These are phyloP conservation scores for Apophysomyces trapeziformis DNA, from an alignment of 371 early-diverging fungal species.

Conservation along the genomic window DNA sequence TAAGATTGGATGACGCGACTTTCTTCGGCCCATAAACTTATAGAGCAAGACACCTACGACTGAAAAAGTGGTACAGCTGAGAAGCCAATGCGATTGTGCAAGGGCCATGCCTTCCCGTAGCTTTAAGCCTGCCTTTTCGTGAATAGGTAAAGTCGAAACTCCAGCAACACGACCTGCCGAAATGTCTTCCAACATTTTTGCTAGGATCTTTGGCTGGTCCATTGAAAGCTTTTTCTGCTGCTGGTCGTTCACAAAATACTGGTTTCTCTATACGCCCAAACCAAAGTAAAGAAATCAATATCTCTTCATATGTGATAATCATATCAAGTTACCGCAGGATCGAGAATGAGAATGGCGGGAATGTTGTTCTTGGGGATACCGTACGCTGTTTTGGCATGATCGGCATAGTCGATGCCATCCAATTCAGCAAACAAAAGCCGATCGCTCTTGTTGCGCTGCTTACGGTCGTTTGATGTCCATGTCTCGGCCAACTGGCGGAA, in stretches of 20 bases:
- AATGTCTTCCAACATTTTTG: conserved; percentile 18
- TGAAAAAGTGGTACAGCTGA: conserved; percentile 28
- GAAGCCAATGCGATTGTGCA: conserved; percentile 30
- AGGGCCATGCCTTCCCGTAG: conserved; percentile 19
- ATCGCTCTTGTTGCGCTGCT: conserved; percentile 17
- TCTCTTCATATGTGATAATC: too few species aligned
- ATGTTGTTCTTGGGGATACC: conserved; percentile 18
- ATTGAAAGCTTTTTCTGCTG: conserved; percentile 19
- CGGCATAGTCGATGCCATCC: conserved; percentile 24
- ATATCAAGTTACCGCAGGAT: conserved; percentile 21
- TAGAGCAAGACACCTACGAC: conserved; percentile 1
- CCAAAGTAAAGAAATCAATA: too few species aligned
- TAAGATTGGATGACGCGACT: neutral
- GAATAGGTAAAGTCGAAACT: conserved; percentile 24
- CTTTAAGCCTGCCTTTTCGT: conserved; percentile 18
- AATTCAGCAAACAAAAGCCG: conserved; percentile 32
- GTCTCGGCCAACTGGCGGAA: conserved; percentile 24
- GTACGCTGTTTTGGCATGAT: conserved; percentile 26
- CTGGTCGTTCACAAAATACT: conserved; percentile 20
- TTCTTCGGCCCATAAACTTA: neutral
- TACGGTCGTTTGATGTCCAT: neutral
- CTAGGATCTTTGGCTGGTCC: conserved; percentile 19
- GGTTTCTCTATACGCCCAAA: conserved; percentile 11
- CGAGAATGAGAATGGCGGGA: conserved; percentile 31
- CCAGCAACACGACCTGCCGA: conserved; percentile 17